phyloP scores from a whole-genome alignment of 2,329 filamentous ascomycete species.

The Curvularia sp. region DNA sequence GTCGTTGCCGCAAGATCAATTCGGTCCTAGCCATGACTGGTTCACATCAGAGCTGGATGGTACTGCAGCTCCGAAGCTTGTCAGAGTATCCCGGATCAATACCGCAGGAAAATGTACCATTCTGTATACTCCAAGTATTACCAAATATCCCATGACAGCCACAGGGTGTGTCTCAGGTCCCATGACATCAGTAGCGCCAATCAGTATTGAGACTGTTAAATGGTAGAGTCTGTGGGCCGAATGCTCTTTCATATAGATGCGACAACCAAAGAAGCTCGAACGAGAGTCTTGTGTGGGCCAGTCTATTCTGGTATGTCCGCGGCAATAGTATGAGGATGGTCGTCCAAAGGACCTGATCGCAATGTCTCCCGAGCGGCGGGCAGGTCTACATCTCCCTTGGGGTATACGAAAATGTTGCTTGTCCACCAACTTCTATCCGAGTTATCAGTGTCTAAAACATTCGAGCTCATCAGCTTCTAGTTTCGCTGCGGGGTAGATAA shows the following conservation, averaged over 20 bases:
- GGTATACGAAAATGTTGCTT: too few species aligned
- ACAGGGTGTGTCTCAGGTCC: background rate
- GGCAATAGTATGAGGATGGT: background rate
- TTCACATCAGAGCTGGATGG: too few species aligned
- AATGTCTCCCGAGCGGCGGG: background rate
- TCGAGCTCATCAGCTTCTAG: background rate
- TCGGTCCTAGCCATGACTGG: background rate
- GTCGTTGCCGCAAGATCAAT: too few species aligned
- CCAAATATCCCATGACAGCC: background rate
- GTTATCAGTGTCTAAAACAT: background rate
- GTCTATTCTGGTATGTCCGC: background rate
- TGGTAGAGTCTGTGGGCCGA: background rate
- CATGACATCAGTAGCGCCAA: background rate
- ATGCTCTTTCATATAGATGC: background rate
- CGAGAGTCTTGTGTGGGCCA: background rate
- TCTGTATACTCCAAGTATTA: background rate
- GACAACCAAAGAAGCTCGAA: background rate
- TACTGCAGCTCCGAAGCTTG: background rate
- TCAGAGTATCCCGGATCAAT: background rate
- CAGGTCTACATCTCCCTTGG: too few species aligned
- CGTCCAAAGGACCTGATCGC: background rate
- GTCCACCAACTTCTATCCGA: background rate
- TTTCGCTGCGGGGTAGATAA: background rate
- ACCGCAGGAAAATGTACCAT: background rate
- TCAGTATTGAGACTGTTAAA: background rate